These are phyloP conservation scores for Diaporthe capsici DNA, from an alignment of 2,329 filamentous ascomycete species.

Conservation along the genomic window DNA sequence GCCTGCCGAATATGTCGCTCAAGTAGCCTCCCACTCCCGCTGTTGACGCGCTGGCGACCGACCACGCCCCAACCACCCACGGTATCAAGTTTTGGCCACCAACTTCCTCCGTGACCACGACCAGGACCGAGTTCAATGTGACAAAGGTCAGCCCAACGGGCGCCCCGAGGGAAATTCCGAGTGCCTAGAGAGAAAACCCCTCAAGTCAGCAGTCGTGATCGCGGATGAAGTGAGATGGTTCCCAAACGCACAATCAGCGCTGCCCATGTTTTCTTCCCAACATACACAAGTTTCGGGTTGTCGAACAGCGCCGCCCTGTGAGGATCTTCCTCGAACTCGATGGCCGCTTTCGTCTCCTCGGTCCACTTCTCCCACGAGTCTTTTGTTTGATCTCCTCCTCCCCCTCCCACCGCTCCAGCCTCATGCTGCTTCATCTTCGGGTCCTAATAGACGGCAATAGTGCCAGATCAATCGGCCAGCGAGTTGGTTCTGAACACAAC, in stretches of 20 bases:
- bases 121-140: neutral
- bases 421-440: slow-evolving; percentile 11
- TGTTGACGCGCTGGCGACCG: slow-evolving; percentile 17
- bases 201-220: neutral
- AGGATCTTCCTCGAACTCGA: slow-evolving; percentile 32
- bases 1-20: slow-evolving; percentile 34
- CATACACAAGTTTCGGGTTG: slow-evolving; percentile 22
- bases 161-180: slow-evolving; percentile 25
- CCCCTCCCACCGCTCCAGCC: slow-evolving; percentile 11
- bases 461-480: slow-evolving; percentile 23
- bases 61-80: slow-evolving; percentile 33
- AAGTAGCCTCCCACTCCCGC: slow-evolving; percentile 19
- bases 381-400: neutral
- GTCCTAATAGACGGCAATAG: slow-evolving; percentile 9
- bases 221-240: neutral
- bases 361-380: slow-evolving; percentile 22
- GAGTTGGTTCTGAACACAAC: neutral
- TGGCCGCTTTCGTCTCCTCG: slow-evolving; percentile 38
- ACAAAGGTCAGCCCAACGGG: slow-evolving; percentile 21
- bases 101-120: slow-evolving; percentile 22
- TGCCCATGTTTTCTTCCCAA: slow-evolving; percentile 34
- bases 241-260: slow-evolving; percentile 24
- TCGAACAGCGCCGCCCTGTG: slow-evolving; percentile 20
- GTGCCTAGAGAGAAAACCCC: neutral
- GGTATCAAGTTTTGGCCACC: slow-evolving; percentile 5